phyloP scores from a whole-genome alignment of 805 yeast species.

The Cyberlindnera mrakii region DNA sequence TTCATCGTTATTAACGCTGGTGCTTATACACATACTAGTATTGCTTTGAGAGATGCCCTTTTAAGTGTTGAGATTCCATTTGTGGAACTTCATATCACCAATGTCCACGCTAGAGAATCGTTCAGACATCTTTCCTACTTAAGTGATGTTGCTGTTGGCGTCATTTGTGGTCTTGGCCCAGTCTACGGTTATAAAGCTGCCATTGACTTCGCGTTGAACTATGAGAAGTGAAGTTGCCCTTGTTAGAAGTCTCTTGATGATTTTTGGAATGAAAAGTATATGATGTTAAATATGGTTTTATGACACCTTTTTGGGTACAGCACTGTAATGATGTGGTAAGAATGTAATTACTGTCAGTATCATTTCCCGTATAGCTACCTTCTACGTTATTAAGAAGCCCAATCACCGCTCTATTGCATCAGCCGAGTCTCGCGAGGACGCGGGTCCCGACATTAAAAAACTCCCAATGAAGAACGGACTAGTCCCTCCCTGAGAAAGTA shows the following conservation, averaged over 20 bases:
- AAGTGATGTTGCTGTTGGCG: constrained; percentile 43
- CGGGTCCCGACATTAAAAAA: too few relatives aligned
- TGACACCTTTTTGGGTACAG: too few relatives aligned
- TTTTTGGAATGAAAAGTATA: neutral
- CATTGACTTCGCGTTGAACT: constrained; percentile 23
- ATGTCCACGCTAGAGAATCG: constrained; percentile 45
- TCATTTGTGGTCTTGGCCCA: constrained; percentile 27
- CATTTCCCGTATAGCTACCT: too few relatives aligned
- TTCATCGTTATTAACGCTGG: constrained; percentile 47
- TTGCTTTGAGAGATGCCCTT: constrained; percentile 45
- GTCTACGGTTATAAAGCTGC: constrained; percentile 25
- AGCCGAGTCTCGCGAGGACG: too few relatives aligned
- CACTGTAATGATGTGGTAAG: too few relatives aligned
- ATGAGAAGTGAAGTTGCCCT: constrained; percentile 2
- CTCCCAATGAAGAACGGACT: too few relatives aligned
- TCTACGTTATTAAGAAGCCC: too few relatives aligned
- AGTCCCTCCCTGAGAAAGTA: neutral
- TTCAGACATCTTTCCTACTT: constrained; percentile 45
- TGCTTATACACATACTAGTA: constrained; percentile 47
- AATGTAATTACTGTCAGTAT: too few relatives aligned
- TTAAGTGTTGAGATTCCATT: constrained; percentile 43
- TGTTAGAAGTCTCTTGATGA: neutral
- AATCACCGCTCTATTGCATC: too few relatives aligned
- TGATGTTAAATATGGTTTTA: neutral
- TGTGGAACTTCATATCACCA: constrained; percentile 45